phyloP scores from a whole-genome alignment of 73 alveolate genomes.

The Diophrys appendiculata region DNA sequence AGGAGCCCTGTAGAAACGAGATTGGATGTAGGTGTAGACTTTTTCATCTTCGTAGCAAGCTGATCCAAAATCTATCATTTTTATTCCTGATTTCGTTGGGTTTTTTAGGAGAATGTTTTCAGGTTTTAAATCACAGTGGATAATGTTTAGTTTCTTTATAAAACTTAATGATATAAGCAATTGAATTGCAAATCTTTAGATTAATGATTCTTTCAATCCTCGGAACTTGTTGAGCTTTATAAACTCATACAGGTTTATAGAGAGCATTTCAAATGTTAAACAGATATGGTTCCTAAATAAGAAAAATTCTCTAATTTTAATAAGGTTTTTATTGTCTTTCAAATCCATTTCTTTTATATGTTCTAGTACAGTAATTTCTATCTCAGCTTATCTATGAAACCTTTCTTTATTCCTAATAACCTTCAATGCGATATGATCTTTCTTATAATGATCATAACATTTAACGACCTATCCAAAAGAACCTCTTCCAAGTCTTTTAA shows the following conservation, averaged over 20 bases:
- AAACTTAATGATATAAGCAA: constrained; percentile 66
- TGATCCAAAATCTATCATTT: constrained; percentile 86
- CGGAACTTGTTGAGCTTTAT: constrained; percentile 65
- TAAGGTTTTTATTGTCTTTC: constrained; percentile 72
- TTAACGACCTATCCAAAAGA: constrained; percentile 95
- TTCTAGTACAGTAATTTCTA: constrained; percentile 85
- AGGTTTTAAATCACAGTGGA: constrained; percentile 89
- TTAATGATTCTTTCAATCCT: constrained; percentile 70
- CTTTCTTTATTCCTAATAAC: constrained; percentile 88
- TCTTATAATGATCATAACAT: constrained; percentile 90
- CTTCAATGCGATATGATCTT: constrained; percentile 86
- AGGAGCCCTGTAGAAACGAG: constrained; percentile 96
- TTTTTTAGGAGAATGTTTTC: constrained; percentile 74
- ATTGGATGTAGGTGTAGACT: constrained; percentile 84
- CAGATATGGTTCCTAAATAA: constrained; percentile 86
- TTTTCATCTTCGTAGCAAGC: constrained; percentile 73
- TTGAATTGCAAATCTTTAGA: constrained; percentile 71
- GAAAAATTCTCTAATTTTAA: constrained; percentile 68
- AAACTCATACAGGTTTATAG: constrained; percentile 77
- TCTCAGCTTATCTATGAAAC: constrained; percentile 86
- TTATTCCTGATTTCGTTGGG: constrained; percentile 69
- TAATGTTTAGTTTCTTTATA: constrained; percentile 55
- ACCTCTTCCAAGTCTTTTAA: constrained; percentile 89
- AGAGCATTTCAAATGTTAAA: constrained; percentile 73
- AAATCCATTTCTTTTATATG: constrained; percentile 68